Conservation (phyloP, 2,329 filamentous ascomycete genomes). For the Colletotrichum liriopes region DNA sequence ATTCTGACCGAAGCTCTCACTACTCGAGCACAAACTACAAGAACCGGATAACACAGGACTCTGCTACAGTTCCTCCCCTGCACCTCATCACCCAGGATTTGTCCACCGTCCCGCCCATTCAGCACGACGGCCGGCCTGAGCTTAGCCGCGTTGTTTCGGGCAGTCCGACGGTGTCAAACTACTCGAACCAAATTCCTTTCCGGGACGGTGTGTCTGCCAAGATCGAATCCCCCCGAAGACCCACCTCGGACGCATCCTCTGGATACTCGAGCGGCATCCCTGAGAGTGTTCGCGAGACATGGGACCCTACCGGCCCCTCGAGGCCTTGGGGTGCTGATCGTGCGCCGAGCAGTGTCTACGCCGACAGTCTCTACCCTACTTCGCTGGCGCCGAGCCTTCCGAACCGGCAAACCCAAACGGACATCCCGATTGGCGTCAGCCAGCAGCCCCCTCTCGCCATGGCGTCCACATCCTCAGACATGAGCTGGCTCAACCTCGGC, state of each 20-base stretch:
- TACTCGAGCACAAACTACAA: conserved; percentile 61
- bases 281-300: conserved; percentile 72
- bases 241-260: conserved; percentile 66
- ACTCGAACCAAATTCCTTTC: conserved; percentile 65
- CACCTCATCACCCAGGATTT: conserved; percentile 75
- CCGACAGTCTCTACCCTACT: conserved; percentile 60
- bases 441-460: conserved; percentile 66
- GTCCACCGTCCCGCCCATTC: conserved; percentile 77
- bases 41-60: conserved; percentile 73
- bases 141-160: conserved; percentile 78
- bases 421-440: conserved; percentile 57
- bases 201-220: conserved; percentile 73
- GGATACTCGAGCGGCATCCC: conserved; percentile 77
- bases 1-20: conserved; percentile 69
- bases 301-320: conserved; percentile 63
- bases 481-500: conserved; percentile 86
- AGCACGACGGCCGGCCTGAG: conserved; percentile 74
- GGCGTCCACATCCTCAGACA: conserved; percentile 72
- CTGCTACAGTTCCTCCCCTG: conserved; percentile 79
- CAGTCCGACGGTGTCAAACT: conserved; percentile 79
- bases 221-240: conserved; percentile 66
- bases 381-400: conserved; percentile 57
- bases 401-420: conserved; percentile 47
- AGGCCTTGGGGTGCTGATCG: conserved; percentile 67
- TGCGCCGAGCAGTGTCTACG: conserved; percentile 68